Evolutionary conservation across 2,329 filamentous ascomycete species (phyloP).

Genomic region (Leptographium procerum): DNA sequence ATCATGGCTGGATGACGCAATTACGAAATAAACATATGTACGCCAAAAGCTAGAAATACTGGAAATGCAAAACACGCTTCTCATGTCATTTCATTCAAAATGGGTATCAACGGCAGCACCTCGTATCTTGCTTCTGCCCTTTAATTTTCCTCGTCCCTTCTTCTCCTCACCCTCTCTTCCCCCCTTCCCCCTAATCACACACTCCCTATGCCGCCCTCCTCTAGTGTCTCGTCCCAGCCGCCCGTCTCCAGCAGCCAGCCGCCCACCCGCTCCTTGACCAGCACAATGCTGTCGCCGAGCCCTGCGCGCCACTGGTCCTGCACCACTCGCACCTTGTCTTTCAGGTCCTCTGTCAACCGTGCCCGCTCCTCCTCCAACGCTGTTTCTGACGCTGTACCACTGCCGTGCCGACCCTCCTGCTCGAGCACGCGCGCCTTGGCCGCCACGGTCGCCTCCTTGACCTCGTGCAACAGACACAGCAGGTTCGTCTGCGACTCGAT

Average conservation of each 20-base stretch:
- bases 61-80: background rate
- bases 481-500: conserved; percentile 91
- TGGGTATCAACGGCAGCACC: background rate
- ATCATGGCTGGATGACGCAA: no score
- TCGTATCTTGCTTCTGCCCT: background rate
- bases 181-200: conserved; percentile 19
- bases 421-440: conserved; percentile 41
- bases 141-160: background rate
- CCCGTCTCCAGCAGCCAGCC: conserved; percentile 62
- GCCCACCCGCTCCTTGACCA: conserved; percentile 63
- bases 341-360: conserved; percentile 69
- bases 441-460: conserved; percentile 65
- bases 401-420: background rate
- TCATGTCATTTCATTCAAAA: background rate
- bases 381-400: conserved; percentile 29
- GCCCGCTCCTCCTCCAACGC: conserved; percentile 57
- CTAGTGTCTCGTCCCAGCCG: conserved; percentile 77
- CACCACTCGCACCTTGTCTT: conserved; percentile 84
- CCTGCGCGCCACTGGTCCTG: conserved; percentile 86
- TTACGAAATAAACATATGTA: background rate
- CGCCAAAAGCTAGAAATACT: background rate
- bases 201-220: conserved; percentile 42
- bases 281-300: conserved; percentile 64
- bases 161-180: background rate
- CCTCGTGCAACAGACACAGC: conserved; percentile 80